These are phyloP conservation scores for Passiflora organensis DNA, from an alignment of 345 rosid genomes.

Conservation along the genomic window DNA sequence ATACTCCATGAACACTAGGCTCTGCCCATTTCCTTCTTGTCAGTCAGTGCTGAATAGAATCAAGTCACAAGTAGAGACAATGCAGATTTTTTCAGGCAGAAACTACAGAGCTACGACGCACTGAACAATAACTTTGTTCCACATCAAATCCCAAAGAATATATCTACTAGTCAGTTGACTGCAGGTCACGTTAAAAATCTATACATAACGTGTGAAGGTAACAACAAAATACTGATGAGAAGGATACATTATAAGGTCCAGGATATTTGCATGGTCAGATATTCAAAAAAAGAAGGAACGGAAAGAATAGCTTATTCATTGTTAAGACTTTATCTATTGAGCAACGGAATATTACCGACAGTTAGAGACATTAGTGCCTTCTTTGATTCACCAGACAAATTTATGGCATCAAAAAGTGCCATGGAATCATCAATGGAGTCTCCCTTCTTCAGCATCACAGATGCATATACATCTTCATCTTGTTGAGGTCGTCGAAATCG, in stretches of 20 bases:
- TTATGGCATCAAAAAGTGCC: constrained; percentile 70
- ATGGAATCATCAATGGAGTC: constrained; percentile 79
- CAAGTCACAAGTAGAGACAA: no score
- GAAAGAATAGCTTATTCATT: not conserved
- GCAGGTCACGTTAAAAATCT: no score
- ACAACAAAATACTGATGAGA: not conserved
- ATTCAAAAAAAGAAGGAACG: not conserved
- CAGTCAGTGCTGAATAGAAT: no score
- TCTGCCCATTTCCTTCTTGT: not conserved
- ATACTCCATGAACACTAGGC: no score
- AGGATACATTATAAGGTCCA: no score
- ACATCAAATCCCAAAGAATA: no score
- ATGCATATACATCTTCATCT: constrained; percentile 50
- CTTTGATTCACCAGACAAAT: constrained; percentile 63
- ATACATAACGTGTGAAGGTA: not conserved
- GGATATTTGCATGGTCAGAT: not conserved
- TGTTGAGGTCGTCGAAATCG: constrained; percentile 67
- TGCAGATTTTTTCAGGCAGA: not conserved
- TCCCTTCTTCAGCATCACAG: constrained; percentile 58
- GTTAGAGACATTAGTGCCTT: constrained; percentile 72
- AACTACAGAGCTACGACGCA: no score
- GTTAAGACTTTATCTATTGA: constrained; percentile 6
- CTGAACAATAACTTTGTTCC: no score
- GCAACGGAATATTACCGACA: constrained; percentile 46
- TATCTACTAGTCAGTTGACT: no score